These are phyloP conservation scores for Geotrichum siamense DNA, from an alignment of 1,139 yeast genomes.

Conservation along the genomic window DNA sequence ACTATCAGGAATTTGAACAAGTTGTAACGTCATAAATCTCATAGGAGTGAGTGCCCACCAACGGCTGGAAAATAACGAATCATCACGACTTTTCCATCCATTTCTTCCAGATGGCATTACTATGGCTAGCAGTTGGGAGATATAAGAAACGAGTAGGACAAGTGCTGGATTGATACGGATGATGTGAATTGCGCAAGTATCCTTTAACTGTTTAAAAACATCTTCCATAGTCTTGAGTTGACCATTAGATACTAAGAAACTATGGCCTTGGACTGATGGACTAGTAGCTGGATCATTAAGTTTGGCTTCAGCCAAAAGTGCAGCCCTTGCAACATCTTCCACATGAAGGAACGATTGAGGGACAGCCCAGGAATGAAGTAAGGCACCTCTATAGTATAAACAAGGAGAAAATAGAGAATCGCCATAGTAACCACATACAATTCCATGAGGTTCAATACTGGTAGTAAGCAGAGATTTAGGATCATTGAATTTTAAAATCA, in stretches of 20 bases:
- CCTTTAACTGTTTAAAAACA: conserved; percentile 8
- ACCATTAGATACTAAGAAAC: conserved; percentile 18
- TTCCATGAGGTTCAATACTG: conserved; percentile 27
- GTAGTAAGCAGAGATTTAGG: conserved; percentile 15
- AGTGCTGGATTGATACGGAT: conserved; percentile 16
- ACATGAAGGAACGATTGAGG: conserved; percentile 30
- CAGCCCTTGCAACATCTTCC: conserved; percentile 31
- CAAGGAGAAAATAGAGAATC: conserved; percentile 29
- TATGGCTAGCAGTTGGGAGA: neutral
- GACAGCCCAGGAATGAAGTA: conserved; percentile 25
- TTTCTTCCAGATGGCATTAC: conserved; percentile 7
- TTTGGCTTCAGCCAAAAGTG: conserved; percentile 24
- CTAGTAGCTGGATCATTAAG: conserved; percentile 18
- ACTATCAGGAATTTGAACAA: conserved; percentile 13
- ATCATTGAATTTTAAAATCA: conserved; percentile 13
- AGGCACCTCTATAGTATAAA: conserved; percentile 23
- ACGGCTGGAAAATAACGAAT: conserved; percentile 16
- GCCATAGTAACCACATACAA: conserved; percentile 29
- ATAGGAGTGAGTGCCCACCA: conserved; percentile 18
- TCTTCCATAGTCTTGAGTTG: conserved; percentile 13
- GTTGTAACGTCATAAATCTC: conserved; percentile 16
- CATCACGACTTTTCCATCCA: conserved; percentile 17
- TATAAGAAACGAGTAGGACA: conserved; percentile 12
- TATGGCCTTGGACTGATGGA: conserved; percentile 6
- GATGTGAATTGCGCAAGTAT: conserved; percentile 3